Conservation (phyloP, 352 stramenopile genomes). For the Pilasporangium apinafurcum region DNA sequence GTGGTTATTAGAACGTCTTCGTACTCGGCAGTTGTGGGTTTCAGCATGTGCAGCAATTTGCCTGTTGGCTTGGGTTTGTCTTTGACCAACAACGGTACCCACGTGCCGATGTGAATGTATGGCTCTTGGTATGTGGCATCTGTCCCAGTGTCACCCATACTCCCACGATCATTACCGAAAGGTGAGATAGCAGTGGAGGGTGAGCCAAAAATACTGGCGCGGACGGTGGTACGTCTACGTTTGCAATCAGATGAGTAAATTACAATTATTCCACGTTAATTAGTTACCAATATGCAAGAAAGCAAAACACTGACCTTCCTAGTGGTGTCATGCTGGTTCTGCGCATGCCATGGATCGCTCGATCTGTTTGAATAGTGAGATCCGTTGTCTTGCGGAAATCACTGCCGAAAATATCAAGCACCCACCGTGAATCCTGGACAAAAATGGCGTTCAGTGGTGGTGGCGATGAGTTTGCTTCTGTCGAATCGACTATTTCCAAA, state of each 20-base stretch:
- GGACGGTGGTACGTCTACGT: slow-evolving; percentile 7
- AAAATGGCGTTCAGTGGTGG: slow-evolving; percentile 10
- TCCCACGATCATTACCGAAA: slow-evolving; percentile 25
- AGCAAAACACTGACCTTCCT: slow-evolving; percentile 3
- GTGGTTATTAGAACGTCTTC: slow-evolving; percentile 67
- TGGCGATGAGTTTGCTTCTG: too few species aligned
- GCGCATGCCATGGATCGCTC: slow-evolving; percentile 42
- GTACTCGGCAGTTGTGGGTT: slow-evolving; percentile 27
- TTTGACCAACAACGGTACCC: slow-evolving; percentile 54
- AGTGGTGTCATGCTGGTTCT: slow-evolving; percentile 13
- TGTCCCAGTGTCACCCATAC: too few species aligned
- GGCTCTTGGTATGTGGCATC: slow-evolving; percentile 38
- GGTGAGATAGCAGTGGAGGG: slow-evolving; percentile 14
- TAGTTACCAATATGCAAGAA: background rate
- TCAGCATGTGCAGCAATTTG: slow-evolving; percentile 20
- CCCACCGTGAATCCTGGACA: slow-evolving; percentile 45
- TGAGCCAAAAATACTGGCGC: too few species aligned
- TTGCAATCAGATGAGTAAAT: too few species aligned
- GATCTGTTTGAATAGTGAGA: slow-evolving; percentile 49
- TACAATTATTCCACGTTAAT: too few species aligned
- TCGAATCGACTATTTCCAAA: too few species aligned
- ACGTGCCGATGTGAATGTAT: slow-evolving; percentile 75
- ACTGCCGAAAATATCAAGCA: slow-evolving; percentile 69
- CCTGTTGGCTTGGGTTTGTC: slow-evolving; percentile 18
- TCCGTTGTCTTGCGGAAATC: slow-evolving; percentile 43